phyloP scores from a whole-genome alignment of 305 asterid genomes.

The Andrographis paniculata region DNA sequence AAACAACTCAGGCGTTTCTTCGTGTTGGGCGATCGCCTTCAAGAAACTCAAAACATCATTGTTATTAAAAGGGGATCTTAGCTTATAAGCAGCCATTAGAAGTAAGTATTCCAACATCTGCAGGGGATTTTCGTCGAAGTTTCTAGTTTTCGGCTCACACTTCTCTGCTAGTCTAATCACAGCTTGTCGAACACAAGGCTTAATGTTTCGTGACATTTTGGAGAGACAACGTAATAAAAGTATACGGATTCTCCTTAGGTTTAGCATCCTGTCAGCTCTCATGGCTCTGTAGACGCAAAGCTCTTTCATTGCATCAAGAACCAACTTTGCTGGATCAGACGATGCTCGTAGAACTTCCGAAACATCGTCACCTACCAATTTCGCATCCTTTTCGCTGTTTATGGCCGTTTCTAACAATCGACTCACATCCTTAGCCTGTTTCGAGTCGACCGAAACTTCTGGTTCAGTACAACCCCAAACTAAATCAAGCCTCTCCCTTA shows the following conservation, averaged over 20 bases:
- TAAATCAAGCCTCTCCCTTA: constrained; percentile 11
- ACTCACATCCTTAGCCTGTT: constrained; percentile 10
- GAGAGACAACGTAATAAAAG: constrained; percentile 30
- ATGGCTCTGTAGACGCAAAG: constrained; percentile 15
- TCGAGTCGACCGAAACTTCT: constrained; percentile 15
- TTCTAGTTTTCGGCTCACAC: constrained; percentile 28
- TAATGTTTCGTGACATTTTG: constrained; percentile 26
- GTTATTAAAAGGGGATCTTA: constrained; percentile 26
- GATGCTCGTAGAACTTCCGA: constrained; percentile 24
- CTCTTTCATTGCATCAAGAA: constrained; percentile 27
- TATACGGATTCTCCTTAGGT: constrained; percentile 16
- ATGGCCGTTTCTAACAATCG: constrained; percentile 18
- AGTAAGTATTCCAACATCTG: constrained; percentile 32
- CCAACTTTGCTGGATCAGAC: constrained; percentile 36
- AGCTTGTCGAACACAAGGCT: constrained; percentile 25
- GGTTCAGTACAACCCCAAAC: constrained; percentile 4
- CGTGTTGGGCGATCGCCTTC: constrained; percentile 21
- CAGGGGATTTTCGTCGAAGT: constrained; percentile 17
- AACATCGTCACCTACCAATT: constrained; percentile 17
- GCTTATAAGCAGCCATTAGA: constrained; percentile 30
- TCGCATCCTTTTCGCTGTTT: constrained; percentile 17
- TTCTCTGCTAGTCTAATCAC: constrained; percentile 30
- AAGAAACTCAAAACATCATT: constrained; percentile 28
- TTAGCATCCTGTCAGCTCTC: constrained; percentile 16
- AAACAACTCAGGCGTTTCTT: constrained; percentile 25